These are phyloP conservation scores for Populus nigra DNA, from an alignment of 345 rosid species.

Conservation along the genomic window DNA sequence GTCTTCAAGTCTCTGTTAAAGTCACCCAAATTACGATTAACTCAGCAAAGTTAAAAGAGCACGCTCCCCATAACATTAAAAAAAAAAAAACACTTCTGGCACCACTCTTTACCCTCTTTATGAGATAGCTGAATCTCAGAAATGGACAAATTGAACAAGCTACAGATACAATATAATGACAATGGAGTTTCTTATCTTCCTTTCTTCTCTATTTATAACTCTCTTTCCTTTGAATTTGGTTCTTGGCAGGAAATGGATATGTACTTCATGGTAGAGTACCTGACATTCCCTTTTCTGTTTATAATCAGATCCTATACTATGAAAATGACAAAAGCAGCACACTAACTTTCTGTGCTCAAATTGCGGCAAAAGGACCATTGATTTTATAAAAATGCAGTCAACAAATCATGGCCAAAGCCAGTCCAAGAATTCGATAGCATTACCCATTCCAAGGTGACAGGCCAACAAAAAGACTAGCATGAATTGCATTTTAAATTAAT, in stretches of 20 bases:
- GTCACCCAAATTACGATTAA: conserved; percentile 8
- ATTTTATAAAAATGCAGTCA: not conserved
- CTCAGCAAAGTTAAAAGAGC: not conserved
- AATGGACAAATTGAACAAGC: not conserved
- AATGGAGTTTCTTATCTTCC: not conserved
- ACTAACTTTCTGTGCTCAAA: not conserved
- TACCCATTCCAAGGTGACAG: not conserved
- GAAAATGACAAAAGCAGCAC: not conserved
- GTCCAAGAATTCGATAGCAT: not conserved
- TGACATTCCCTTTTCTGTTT: not conserved
- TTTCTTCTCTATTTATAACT: not conserved
- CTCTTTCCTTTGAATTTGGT: not conserved
- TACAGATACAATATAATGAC: not conserved
- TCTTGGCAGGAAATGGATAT: not conserved
- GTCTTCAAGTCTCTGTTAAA: conserved; percentile 64
- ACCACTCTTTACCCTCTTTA: not conserved
- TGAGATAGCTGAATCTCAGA: not conserved
- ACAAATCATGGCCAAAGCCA: not conserved
- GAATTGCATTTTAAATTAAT: not conserved
- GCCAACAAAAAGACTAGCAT: not conserved
- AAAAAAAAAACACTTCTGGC: not conserved
- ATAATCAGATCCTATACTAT: not conserved
- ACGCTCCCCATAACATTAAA: not conserved
- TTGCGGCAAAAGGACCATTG: not conserved
- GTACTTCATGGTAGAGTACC: not conserved